Evolutionary conservation across 371 early-diverging fungal species (phyloP).

Genomic region (Haplosporangium sp.): DNA sequence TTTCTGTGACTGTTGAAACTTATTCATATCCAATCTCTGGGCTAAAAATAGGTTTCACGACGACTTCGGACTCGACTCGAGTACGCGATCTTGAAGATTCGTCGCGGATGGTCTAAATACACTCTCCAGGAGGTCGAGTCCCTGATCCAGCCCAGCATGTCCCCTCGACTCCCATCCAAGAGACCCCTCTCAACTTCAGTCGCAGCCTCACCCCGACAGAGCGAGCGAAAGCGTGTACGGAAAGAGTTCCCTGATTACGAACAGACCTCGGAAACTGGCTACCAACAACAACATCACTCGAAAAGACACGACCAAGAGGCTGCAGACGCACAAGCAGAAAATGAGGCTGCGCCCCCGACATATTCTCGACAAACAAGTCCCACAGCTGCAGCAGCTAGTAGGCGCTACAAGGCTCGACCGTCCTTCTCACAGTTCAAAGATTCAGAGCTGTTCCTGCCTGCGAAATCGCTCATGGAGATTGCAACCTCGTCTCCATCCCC

Average conservation of each 20-base stretch:
- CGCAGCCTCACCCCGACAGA: slow-evolving; percentile 18
- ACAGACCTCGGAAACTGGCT: slow-evolving; percentile 6
- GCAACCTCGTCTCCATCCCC: slow-evolving; percentile 31
- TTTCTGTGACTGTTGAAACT: background rate
- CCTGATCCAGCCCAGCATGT: slow-evolving; percentile 15
- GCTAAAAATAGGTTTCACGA: slow-evolving; percentile 19
- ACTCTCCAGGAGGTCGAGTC: slow-evolving; percentile 49
- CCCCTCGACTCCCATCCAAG: slow-evolving; percentile 11
- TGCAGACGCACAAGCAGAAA: slow-evolving; percentile 1
- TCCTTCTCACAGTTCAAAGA: slow-evolving; percentile 47
- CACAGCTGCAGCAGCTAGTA: background rate
- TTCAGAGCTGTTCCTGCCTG: slow-evolving; percentile 45
- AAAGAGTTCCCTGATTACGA: slow-evolving; percentile 33
- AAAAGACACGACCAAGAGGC: background rate
- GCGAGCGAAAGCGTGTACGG: slow-evolving; percentile 25
- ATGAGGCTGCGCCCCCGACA: background rate
- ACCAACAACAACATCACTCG: background rate
- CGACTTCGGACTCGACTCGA: slow-evolving; percentile 45
- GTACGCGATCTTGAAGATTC: slow-evolving; percentile 49
- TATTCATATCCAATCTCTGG: background rate
- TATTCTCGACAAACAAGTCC: background rate
- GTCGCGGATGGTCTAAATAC: slow-evolving; percentile 51
- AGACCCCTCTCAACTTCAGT: slow-evolving; percentile 4
- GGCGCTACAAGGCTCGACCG: slow-evolving; percentile 15
- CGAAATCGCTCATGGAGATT: slow-evolving; percentile 46